Base-by-base conservation (phyloP, 441 rosid species). In the Erodium moschatum region DNA sequence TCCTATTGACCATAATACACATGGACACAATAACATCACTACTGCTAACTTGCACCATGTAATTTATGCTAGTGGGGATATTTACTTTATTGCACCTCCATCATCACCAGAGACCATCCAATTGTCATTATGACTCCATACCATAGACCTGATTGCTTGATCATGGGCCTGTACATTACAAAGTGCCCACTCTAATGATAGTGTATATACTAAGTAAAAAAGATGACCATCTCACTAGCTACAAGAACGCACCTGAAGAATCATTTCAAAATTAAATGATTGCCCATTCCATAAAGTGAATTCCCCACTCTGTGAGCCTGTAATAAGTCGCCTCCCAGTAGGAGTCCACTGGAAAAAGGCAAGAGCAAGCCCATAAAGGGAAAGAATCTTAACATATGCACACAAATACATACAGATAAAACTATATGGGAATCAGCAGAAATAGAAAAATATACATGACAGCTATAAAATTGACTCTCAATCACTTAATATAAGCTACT, bases 21-120 rank as follows among this genome's bases (percentile, higher is more conserved):
- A 69, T 31, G 13, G 7, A 40, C 35, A 42, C n/a, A 20, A 66
- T 48, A 71, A 40, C n/a, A 60, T 10, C 24, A 64, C 13, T 6
- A 61, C 70, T 0, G 35, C 56, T 18, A 65, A 42, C 50, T 6
- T 52, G 15, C 15, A 52, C 13, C 11, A 42, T 11, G 54, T 27
- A 58, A 62, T 24, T 31, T 35, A 19, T 15, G 18, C 31, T 61
- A 46, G 15, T 21, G 24, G 18, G 68, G n/a, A 75, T 38, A 74
- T 56, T 76, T 90, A 93, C 98, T 88, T 93, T 77, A 93, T 83
- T 64, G 93, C 74, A 31, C 97, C 98, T 50, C 96, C 98, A 79
- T 93, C 98, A 79, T 91, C 98, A 71, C 98, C 98, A 71, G 98
- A 91, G 75, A 94, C 89, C 98, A 94, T 91, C 90, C 88, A 91